Evolutionary conservation across 345 rosid species (phyloP).

Genomic region (Tarenaya hassleriana): DNA sequence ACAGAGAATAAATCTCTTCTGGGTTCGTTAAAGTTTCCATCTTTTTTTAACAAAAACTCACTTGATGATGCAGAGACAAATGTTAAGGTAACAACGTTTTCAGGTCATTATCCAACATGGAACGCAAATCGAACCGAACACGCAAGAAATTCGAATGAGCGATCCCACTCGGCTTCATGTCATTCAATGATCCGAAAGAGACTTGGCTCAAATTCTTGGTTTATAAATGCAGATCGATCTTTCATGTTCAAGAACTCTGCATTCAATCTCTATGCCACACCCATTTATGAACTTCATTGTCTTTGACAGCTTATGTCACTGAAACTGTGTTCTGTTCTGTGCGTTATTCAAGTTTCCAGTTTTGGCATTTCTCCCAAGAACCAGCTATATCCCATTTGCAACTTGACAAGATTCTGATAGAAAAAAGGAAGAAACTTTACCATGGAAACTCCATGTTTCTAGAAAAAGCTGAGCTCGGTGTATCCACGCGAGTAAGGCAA

Average conservation of each 20-base stretch:
- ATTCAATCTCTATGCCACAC: conserved; percentile 36
- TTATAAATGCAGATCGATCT: conserved; percentile 24
- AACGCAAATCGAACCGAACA: too few species aligned
- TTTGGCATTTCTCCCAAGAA: conserved; percentile 8
- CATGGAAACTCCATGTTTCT: conserved; percentile 21
- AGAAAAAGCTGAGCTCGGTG: conserved; percentile 91
- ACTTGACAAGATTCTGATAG: conserved; percentile 14
- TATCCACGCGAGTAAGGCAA: conserved; percentile 82
- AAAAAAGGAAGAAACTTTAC: conserved; percentile 24
- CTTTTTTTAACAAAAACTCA: conserved; percentile 3
- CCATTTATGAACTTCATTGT: conserved; percentile 18
- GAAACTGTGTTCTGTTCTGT: conserved; percentile 28
- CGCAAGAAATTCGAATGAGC: conserved; percentile 3
- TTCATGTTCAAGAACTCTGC: conserved; percentile 21
- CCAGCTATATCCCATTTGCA: conserved; percentile 23
- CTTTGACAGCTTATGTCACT: conserved; percentile 25
- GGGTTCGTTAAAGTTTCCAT: conserved; percentile 21
- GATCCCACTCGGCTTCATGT: conserved; percentile 15
- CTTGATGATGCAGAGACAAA: conserved; percentile 22
- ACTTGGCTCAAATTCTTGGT: conserved; percentile 27
- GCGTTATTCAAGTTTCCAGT: too few species aligned
- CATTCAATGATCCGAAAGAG: conserved; percentile 25
- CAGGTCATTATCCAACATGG: too few species aligned
- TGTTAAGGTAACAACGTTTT: background rate
- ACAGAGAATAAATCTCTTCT: conserved; percentile 17